These are phyloP conservation scores for Rhodomyrtus psidioides DNA, from an alignment of 441 rosid genomes.

Conservation along the genomic window DNA sequence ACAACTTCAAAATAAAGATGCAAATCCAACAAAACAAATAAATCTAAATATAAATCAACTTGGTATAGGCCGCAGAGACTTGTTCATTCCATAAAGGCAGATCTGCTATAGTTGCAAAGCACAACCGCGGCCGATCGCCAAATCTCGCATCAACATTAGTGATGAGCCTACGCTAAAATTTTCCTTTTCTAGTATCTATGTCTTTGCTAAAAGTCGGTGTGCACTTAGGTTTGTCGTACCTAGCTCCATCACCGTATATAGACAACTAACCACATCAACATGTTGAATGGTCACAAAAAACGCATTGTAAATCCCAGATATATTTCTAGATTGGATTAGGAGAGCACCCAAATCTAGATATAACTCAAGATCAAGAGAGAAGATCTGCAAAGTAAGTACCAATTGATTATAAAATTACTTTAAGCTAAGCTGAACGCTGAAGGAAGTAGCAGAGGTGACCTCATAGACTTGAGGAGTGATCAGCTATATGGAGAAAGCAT, in stretches of 20 bases:
- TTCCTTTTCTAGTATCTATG: not conserved
- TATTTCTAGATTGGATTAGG: too few species aligned
- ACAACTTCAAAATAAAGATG: not conserved
- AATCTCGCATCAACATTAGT: not conserved
- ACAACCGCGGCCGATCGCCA: accelerated
- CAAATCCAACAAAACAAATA: not conserved
- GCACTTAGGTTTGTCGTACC: not conserved
- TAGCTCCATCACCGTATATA: not conserved
- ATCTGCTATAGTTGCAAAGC: not conserved
- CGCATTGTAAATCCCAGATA: too few species aligned
- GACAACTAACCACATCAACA: not conserved
- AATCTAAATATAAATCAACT: not conserved
- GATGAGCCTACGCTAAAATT: not conserved
- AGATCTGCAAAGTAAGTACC: too few species aligned
- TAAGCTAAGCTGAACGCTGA: too few species aligned
- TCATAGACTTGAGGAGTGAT: too few species aligned
- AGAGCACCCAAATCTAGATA: too few species aligned
- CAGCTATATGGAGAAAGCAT: too few species aligned
- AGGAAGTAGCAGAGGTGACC: too few species aligned
- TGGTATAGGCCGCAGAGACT: not conserved
- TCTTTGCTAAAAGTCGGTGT: not conserved
- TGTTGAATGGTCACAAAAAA: not conserved
- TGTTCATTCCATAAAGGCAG: not conserved
- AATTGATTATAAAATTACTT: too few species aligned
- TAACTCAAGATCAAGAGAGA: too few species aligned